A percentile compares a stretch with the other conserved stretches of the same genome.
phyloP scores from a whole-genome alignment of 1,284 basidiomycete species.

The Tylopilus sp. region DNA sequence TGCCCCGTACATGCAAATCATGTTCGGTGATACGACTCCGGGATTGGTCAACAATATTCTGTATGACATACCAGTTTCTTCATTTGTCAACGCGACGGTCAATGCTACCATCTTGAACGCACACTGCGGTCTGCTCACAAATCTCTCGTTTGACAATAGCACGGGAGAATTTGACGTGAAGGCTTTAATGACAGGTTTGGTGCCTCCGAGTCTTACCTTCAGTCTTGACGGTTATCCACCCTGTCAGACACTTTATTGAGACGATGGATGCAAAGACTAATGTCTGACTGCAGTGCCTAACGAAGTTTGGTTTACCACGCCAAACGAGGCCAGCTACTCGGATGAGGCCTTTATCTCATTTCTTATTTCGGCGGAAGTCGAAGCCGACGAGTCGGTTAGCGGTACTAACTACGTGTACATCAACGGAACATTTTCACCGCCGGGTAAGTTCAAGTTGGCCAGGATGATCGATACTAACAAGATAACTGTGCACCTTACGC shows the following conservation, averaged over 20 bases:
- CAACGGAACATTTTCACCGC: background rate
- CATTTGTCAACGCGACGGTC: background rate
- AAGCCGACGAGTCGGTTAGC: background rate
- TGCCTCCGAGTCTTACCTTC: no score
- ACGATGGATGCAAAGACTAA: no score
- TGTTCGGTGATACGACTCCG: background rate
- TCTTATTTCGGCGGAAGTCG: background rate
- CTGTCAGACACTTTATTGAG: no score
- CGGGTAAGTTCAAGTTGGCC: background rate
- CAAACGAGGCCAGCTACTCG: no score
- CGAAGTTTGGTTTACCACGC: no score
- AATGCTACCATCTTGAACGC: slow-evolving; percentile 1
- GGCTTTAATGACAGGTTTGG: background rate
- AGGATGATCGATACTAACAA: no score
- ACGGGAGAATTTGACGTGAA: no score
- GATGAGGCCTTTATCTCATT: background rate
- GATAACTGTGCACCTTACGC: no score
- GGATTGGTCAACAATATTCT: background rate
- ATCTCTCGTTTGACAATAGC: background rate
- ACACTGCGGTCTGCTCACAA: no score
- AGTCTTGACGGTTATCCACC: no score
- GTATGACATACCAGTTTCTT: background rate
- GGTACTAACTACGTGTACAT: background rate
- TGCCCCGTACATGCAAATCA: background rate
- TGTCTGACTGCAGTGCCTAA: no score